Evolutionary conservation across 2,329 filamentous ascomycete species (phyloP).

Genomic region (Fusarium sp.): DNA sequence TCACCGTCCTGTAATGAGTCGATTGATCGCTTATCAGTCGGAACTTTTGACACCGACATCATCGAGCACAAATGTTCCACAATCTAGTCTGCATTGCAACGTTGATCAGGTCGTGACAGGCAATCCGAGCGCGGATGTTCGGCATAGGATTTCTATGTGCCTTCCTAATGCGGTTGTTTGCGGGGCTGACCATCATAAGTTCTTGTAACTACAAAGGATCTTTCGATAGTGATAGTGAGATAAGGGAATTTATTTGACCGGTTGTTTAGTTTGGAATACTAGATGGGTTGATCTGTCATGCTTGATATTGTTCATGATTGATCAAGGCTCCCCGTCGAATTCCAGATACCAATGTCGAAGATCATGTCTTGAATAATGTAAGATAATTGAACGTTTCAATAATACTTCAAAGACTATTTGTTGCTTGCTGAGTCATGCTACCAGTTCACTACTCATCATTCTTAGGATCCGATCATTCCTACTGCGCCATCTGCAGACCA

Average conservation of each 20-base stretch:
- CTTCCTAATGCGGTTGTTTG: slow-evolving; percentile 35
- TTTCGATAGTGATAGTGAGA: neutral
- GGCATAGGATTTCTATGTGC: slow-evolving; percentile 24
- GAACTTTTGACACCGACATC: slow-evolving; percentile 20
- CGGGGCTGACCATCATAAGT: slow-evolving; percentile 13
- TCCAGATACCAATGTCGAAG: no score
- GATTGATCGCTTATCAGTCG: neutral
- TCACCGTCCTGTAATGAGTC: neutral
- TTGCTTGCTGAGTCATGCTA: no score
- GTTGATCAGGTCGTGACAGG: slow-evolving; percentile 8
- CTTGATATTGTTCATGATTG: neutral
- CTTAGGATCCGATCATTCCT: neutral
- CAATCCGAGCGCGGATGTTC: slow-evolving; percentile 28
- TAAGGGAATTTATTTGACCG: neutral
- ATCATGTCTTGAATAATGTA: neutral
- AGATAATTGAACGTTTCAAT: no score
- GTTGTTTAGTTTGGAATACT: neutral
- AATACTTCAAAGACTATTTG: no score
- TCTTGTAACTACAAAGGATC: neutral
- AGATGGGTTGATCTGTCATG: neutral
- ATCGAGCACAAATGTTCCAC: neutral
- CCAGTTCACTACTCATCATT: no score
- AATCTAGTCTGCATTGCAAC: neutral
- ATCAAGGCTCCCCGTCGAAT: neutral
- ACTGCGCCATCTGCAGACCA: slow-evolving; percentile 37